These are phyloP conservation scores for Phialemonium atrogriseum DNA, from an alignment of 2,329 filamentous ascomycete genomes.

Conservation along the genomic window DNA sequence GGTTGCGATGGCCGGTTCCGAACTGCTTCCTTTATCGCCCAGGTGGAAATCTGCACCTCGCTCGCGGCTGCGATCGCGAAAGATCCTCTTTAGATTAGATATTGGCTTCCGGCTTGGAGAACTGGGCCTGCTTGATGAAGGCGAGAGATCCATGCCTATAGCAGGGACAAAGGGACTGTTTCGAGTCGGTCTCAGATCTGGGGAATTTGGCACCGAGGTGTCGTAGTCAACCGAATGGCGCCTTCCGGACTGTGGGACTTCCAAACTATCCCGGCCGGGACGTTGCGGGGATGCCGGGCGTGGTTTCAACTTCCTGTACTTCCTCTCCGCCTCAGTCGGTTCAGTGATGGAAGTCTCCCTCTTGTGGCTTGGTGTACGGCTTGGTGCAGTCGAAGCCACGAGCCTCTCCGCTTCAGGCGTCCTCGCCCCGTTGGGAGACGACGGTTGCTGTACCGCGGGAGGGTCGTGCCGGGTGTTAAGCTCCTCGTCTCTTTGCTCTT, in stretches of 20 bases:
- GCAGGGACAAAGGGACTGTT: slow-evolving; percentile 45
- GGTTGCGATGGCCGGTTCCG: neutral
- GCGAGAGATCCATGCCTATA: slow-evolving; percentile 55
- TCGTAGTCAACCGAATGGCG: slow-evolving; percentile 35
- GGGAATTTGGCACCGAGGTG: slow-evolving; percentile 41
- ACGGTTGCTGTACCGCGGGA: slow-evolving; percentile 25
- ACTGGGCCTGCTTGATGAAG: slow-evolving; percentile 50
- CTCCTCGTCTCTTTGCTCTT: slow-evolving; percentile 38
- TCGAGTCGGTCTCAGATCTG: slow-evolving; percentile 36
- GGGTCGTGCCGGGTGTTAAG: slow-evolving; percentile 19
- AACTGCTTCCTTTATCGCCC: slow-evolving; percentile 15
- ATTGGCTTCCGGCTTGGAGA: slow-evolving; percentile 57
- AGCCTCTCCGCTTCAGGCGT: slow-evolving; percentile 21
- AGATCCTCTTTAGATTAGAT: slow-evolving; percentile 45
- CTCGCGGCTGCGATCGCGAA: slow-evolving; percentile 45
- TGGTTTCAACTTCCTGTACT: slow-evolving; percentile 10
- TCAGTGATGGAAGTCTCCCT: slow-evolving; percentile 29
- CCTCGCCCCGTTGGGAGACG: slow-evolving; percentile 20
- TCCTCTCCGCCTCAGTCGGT: slow-evolving; percentile 28
- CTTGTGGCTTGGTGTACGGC: slow-evolving; percentile 19
- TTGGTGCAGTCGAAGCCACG: slow-evolving; percentile 18
- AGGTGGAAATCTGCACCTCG: slow-evolving; percentile 23
- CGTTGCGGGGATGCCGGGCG: slow-evolving; percentile 20
- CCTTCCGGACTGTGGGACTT: slow-evolving; percentile 33
- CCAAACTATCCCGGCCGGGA: slow-evolving; percentile 35